Conservation (phyloP, 306 rosid species). For the Purshia tridentata region DNA sequence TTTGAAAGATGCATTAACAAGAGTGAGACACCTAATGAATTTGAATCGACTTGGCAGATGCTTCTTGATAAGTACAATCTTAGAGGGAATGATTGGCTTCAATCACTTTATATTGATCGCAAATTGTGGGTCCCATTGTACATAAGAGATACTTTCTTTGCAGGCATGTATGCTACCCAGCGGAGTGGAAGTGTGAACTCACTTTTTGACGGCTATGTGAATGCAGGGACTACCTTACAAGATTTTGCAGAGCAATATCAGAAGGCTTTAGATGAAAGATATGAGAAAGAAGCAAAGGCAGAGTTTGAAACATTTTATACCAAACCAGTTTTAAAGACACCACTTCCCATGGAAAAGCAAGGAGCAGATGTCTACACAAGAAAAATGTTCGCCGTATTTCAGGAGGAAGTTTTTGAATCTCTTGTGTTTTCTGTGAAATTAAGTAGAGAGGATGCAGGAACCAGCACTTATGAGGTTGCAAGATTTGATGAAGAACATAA, state of each 20-base stretch:
- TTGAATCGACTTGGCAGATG: slow-evolving; percentile 27
- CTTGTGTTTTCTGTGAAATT: slow-evolving; percentile 20
- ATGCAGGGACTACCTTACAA: slow-evolving; percentile 24
- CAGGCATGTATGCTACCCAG: slow-evolving; percentile 20
- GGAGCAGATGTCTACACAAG: slow-evolving; percentile 21
- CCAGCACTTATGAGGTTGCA: slow-evolving; percentile 20
- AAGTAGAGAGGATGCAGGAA: slow-evolving; percentile 10
- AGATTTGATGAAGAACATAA: slow-evolving; percentile 25
- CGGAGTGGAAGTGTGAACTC: slow-evolving; percentile 7
- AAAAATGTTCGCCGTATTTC: slow-evolving; percentile 14
- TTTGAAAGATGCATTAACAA: slow-evolving; percentile 16
- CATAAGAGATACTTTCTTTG: slow-evolving; percentile 18
- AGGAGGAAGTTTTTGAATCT: slow-evolving; percentile 28
- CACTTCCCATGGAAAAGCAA: slow-evolving; percentile 26
- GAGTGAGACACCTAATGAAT: slow-evolving; percentile 21
- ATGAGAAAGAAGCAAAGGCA: slow-evolving; percentile 30
- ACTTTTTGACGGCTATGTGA: slow-evolving; percentile 27
- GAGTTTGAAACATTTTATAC: slow-evolving; percentile 26
- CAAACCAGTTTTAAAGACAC: slow-evolving; percentile 20
- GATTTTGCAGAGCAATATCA: slow-evolving; percentile 24
- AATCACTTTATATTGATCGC: slow-evolving; percentile 21
- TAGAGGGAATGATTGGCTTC: slow-evolving; percentile 31
- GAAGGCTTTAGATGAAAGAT: slow-evolving; percentile 18
- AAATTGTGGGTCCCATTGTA: slow-evolving; percentile 22
- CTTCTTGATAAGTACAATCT: slow-evolving; percentile 28